These are phyloP conservation scores for Simmondsia chinensis DNA, from an alignment of 148 eudicot genomes.

Conservation along the genomic window DNA sequence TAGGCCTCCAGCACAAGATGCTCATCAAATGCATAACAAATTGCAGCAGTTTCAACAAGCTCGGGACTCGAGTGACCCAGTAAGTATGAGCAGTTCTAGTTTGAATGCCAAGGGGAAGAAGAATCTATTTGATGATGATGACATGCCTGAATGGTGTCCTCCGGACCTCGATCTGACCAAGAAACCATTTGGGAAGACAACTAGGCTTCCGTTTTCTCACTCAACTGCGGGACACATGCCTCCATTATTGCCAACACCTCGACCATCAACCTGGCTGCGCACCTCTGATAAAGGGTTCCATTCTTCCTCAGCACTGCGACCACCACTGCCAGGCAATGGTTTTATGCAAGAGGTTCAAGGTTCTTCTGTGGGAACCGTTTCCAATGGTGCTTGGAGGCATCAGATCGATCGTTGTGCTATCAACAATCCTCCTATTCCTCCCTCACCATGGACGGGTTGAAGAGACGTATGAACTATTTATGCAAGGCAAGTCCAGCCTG, in stretches of 20 bases:
- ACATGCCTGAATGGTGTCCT: slow-evolving; percentile 87
- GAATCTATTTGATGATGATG: slow-evolving; percentile 52
- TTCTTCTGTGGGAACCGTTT: slow-evolving; percentile 5
- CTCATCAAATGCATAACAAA: slow-evolving; percentile 10
- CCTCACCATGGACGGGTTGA: slow-evolving; percentile 15
- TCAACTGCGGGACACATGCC: slow-evolving; percentile 23
- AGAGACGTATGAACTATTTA: too few species aligned
- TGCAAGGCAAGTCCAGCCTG: too few species aligned
- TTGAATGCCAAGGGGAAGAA: slow-evolving; percentile 7
- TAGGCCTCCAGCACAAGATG: slow-evolving; percentile 7
- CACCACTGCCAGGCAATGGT: neutral
- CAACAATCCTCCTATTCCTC: slow-evolving; percentile 9
- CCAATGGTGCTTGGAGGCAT: slow-evolving; percentile 19
- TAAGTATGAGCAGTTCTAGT: neutral
- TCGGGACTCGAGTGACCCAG: too few species aligned
- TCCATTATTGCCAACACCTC: slow-evolving; percentile 15
- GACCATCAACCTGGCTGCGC: slow-evolving; percentile 2
- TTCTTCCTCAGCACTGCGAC: slow-evolving; percentile 3
- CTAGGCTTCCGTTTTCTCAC: too few species aligned
- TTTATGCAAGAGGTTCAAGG: slow-evolving; percentile 1
- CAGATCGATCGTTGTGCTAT: slow-evolving; percentile 12
- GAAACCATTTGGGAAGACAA: too few species aligned
- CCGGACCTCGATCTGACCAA: too few species aligned
- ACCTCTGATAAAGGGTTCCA: neutral
- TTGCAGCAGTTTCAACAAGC: slow-evolving; percentile 12